Base-by-base conservation (phyloP, 2,329 filamentous ascomycete species). In the Rutstroemia sp. region DNA sequence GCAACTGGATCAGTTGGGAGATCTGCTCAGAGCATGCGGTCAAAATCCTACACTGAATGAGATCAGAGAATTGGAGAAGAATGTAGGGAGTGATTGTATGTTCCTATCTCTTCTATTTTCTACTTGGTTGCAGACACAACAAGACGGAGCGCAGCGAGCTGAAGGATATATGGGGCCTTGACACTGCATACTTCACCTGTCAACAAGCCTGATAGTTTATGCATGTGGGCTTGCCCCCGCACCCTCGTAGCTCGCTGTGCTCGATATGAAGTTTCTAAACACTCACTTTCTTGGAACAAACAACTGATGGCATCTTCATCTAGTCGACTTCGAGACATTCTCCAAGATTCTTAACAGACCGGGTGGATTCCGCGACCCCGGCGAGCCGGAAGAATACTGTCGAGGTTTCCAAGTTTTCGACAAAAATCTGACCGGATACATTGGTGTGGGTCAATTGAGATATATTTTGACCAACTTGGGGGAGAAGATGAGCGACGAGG, bases 361-460 rank as follows among this genome's bases (percentile, higher is more conserved):
- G 38, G 92, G 92, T 71, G 94, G 94, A 68, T 99, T 99, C 87
- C 91, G 94, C 72, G 94, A 97, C 69, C 92, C 94, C 2, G 94
- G 94, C 71, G 92, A 96, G 76, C 92, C 94, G 42, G 92, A 97
- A 71, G 92, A 97, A 74, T 99, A 99, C 77, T 96, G 92, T 75
- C 89, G 92, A 61, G 94, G 94, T 56, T 99, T 99, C 79, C 94
- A 99, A 75, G 94, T 99, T 54, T 99, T 99, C 69, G 94, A 99
- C 77, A 99, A 99, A 77, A 94, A 99, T 73, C 88, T 96, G 84
- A 96, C 91, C 59, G 94, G 94, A 52, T 96, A 92, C 74, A 97
- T 99, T 71, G 94, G 92, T 56, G 92, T 97, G 63, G 94, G 94
- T 58, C 94, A 99, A 77, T 82, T 99, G 73, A 89, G 95, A 76